Evolutionary conservation across 495 filamentous ascomycete genomes (phyloP).

Genomic region (Neurospora sp.): DNA sequence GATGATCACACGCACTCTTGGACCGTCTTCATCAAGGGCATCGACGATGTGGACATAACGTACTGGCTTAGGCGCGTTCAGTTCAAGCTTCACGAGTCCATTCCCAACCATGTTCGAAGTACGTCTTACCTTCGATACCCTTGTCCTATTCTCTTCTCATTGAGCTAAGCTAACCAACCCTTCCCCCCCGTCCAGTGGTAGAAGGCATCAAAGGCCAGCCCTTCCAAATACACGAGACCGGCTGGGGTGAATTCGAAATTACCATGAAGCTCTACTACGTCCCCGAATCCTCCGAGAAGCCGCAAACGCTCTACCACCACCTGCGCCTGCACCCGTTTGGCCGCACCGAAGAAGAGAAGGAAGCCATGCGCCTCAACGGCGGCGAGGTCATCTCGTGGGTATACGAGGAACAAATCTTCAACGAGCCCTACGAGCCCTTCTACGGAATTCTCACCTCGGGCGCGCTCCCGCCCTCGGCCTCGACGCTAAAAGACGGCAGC

Average conservation of each 20-base stretch:
- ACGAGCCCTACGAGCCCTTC: slow-evolving; percentile 86
- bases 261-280: slow-evolving; percentile 87
- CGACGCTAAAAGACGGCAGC: slow-evolving; percentile 16
- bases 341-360: slow-evolving; percentile 58
- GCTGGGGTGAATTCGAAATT: slow-evolving; percentile 97
- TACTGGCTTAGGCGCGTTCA: slow-evolving; percentile 96
- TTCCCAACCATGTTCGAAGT: slow-evolving; percentile 75
- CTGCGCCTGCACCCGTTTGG: slow-evolving; percentile 88
- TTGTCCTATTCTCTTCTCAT: not conserved
- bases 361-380: slow-evolving; percentile 47
- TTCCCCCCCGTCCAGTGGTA: slow-evolving; percentile 19
- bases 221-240: slow-evolving; percentile 82
- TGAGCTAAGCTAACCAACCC: not conserved
- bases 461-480: slow-evolving; percentile 24
- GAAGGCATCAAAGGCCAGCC: slow-evolving; percentile 59
- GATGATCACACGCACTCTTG: slow-evolving; percentile 90
- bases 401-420: slow-evolving; percentile 90
- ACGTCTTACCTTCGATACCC: slow-evolving; percentile 1
- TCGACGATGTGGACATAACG: slow-evolving; percentile 78
- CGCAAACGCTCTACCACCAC: slow-evolving; percentile 82
- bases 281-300: slow-evolving; percentile 75
- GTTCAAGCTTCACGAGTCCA: slow-evolving; percentile 95
- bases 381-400: slow-evolving; percentile 62
- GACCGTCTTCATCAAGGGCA: slow-evolving; percentile 82
- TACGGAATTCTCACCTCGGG: slow-evolving; percentile 71